Base-by-base conservation (phyloP, 139 green algal genomes). In the Volvox reticuliferus region DNA sequence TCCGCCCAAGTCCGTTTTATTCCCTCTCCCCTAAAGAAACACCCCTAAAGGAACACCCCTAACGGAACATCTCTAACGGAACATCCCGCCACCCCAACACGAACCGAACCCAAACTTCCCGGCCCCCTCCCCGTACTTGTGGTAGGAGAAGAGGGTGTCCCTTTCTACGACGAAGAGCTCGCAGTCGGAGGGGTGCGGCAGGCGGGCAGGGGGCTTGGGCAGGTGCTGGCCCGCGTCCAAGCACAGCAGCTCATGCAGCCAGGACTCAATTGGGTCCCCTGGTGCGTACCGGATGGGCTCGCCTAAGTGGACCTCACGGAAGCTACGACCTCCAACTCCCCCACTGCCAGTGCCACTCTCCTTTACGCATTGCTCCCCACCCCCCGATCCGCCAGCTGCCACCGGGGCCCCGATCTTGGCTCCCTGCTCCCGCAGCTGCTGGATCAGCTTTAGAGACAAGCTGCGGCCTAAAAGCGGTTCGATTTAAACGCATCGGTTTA, bases 81-180 rank as follows among this genome's bases (percentile, higher is more conserved):
- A n/a, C n/a, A n/a, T 55, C 44, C 5, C 44, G 9, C 44, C 44
- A 14, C 44, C 44, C 44, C 44, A 55, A 9, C 44, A n/a, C 44
- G 44, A 55, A 5, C 5, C 44, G 9, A 55, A 55, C 44, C 44
- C 44, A 55, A 55, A 55, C 44, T 26, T 73, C 79, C 28, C 55
- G 26, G 50, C 44, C 79, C 26, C 50, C 44, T 86, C 79, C 50
- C 79, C 12, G 76, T 62, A 95, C 95, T 98, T 97, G 96, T 99
- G 98, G 90, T 96, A 98, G 30, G 94, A 98, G 95, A 99, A 99
- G 3, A 99, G 97, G 16, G 98, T 99, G 95, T 99, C 98, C 0
- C 98, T 93, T 86, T 99, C 95, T 36, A 99, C 96, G 84, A 98
- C 98, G 95, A 93, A 99, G n/a, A 99, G 96, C 84, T 99, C 96